Conservation (phyloP, 1,139 yeast species). For the Kurtzmaniella natalensis region DNA sequence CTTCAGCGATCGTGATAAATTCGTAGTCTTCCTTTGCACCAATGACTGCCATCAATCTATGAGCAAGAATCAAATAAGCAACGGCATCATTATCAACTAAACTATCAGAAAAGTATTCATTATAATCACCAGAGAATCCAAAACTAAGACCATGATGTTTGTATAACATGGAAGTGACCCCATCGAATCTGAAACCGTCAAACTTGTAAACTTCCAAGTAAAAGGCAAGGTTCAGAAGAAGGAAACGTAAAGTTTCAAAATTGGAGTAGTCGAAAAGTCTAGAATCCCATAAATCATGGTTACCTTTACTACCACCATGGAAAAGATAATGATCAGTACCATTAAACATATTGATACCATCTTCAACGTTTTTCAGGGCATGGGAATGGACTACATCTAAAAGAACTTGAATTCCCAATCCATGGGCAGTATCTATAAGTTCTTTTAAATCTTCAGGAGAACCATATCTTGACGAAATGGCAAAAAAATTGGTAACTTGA, state of each 20-base stretch:
- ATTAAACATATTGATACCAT: slow-evolving; percentile 89
- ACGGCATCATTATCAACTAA: slow-evolving; percentile 88
- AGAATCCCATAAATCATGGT: slow-evolving; percentile 93
- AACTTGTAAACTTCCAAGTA: slow-evolving; percentile 79
- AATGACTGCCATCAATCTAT: slow-evolving; percentile 60
- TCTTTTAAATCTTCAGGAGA: slow-evolving; percentile 93
- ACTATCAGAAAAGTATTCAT: slow-evolving; percentile 79
- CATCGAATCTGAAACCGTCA: slow-evolving; percentile 96
- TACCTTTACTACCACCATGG: slow-evolving; percentile 83
- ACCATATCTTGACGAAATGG: slow-evolving; percentile 84
- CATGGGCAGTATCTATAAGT: slow-evolving; percentile 87
- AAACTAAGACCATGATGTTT: slow-evolving; percentile 88
- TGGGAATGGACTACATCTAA: slow-evolving; percentile 95
- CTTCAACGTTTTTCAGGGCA: slow-evolving; percentile 89
- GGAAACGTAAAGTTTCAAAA: slow-evolving; percentile 84
- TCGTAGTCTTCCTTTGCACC: slow-evolving; percentile 37
- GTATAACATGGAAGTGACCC: slow-evolving; percentile 92
- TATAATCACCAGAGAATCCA: slow-evolving; percentile 88
- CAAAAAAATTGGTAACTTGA: slow-evolving; percentile 90
- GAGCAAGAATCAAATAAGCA: slow-evolving; percentile 83
- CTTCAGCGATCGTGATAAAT: slow-evolving; percentile 87
- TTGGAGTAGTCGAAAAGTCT: slow-evolving; percentile 85
- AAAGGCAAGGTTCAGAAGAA: slow-evolving; percentile 82
- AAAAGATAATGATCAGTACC: slow-evolving; percentile 95
- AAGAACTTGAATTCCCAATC: slow-evolving; percentile 78